Conservation (phyloP, 2,329 filamentous ascomycete genomes). For the Colletotrichum destructivum region DNA sequence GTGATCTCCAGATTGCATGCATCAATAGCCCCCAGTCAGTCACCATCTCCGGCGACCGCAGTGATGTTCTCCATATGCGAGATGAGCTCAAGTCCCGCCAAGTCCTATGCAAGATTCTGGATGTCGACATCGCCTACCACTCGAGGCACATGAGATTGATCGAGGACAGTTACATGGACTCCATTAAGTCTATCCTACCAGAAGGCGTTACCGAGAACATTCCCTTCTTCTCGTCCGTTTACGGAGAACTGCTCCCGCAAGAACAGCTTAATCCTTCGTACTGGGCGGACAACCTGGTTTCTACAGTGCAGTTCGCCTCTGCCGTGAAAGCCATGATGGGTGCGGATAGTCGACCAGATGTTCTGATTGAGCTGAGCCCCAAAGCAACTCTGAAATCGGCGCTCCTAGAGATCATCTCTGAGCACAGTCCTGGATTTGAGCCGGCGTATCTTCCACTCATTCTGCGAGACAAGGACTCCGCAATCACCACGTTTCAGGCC, state of each 20-base stretch:
- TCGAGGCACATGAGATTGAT: conserved; percentile 60
- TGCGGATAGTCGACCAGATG: conserved; percentile 49
- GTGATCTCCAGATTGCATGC: conserved; percentile 57
- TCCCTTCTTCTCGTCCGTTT: conserved; percentile 60
- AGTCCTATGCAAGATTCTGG: conserved; percentile 54
- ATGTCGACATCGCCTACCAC: conserved; percentile 60
- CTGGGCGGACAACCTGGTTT: conserved; percentile 63
- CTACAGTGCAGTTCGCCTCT: conserved; percentile 60
- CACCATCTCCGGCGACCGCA: conserved; percentile 59
- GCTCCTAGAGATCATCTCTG: conserved; percentile 53
- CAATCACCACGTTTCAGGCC: conserved; percentile 48
- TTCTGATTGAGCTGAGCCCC: conserved; percentile 61
- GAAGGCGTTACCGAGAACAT: conserved; percentile 14
- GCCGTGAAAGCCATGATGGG: conserved; percentile 56
- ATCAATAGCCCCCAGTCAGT: conserved; percentile 61
- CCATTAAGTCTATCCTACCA: conserved; percentile 46
- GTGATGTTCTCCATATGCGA: conserved; percentile 51
- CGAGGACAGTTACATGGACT: conserved; percentile 53
- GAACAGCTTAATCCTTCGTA: conserved; percentile 49
- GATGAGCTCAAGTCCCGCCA: conserved; percentile 50
- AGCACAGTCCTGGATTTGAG: conserved; percentile 23
- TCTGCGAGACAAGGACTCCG: conserved; percentile 46
- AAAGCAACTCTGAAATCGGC: conserved; percentile 54
- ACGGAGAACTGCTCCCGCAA: conserved; percentile 44
- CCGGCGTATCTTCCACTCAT: conserved; percentile 49